Conservation (phyloP, 106 monocot genomes). For the Posidonia australis region DNA sequence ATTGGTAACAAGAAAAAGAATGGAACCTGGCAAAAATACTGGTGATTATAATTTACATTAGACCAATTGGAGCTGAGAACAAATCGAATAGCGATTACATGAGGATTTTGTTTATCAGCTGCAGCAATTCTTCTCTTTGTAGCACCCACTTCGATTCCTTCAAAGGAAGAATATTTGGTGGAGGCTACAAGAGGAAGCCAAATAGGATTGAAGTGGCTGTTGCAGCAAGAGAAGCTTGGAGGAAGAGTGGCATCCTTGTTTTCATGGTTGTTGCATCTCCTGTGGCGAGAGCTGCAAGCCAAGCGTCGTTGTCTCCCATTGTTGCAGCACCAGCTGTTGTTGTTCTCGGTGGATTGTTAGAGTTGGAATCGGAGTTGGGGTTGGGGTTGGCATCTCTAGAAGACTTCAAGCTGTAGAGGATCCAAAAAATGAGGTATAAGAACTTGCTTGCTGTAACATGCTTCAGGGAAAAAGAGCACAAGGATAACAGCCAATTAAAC, state of each 20-base stretch:
- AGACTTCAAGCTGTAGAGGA: slow-evolving; percentile 8
- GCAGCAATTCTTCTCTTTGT: background rate
- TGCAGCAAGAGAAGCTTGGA: background rate
- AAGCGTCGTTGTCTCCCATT: slow-evolving; percentile 1
- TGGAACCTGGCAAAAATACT: too few species aligned
- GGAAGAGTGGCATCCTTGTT: background rate
- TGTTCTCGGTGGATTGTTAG: slow-evolving; percentile 1
- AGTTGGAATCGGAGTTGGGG: background rate
- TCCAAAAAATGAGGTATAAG: background rate
- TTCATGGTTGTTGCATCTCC: slow-evolving; percentile 5
- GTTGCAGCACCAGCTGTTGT: background rate
- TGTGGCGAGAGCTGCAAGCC: slow-evolving; percentile 14
- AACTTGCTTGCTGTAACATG: too few species aligned
- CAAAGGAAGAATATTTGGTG: background rate
- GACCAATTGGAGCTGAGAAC: too few species aligned
- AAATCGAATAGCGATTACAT: too few species aligned
- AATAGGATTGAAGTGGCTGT: slow-evolving; percentile 1
- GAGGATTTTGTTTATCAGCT: too few species aligned
- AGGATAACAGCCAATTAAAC: background rate
- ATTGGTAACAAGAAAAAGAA: too few species aligned
- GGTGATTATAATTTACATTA: too few species aligned
- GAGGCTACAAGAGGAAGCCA: background rate
- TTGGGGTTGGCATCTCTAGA: background rate
- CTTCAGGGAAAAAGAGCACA: background rate
- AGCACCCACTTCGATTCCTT: slow-evolving; percentile 9